Conservation (phyloP, 1,284 basidiomycete species). For the Sphagnurus paluster region DNA sequence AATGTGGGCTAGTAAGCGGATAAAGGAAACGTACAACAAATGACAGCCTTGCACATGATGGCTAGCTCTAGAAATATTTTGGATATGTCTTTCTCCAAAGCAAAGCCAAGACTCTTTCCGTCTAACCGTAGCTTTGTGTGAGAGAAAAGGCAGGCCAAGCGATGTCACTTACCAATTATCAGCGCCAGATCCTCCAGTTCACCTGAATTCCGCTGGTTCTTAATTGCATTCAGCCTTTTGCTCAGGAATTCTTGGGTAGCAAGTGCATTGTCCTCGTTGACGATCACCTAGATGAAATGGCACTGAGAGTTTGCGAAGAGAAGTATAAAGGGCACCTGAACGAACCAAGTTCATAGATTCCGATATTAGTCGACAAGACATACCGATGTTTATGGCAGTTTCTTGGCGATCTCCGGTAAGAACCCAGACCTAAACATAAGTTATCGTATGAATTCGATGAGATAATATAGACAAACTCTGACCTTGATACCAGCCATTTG, state of each 20-base stretch:
- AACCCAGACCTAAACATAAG: conserved; percentile 82
- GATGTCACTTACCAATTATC: conserved; percentile 71
- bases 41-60: conserved; percentile 96
- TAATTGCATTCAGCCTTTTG: conserved; percentile 89
- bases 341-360: conserved; percentile 99
- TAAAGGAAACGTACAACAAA: conserved; percentile 75
- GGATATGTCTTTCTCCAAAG: conserved; percentile 90
- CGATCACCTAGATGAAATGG: conserved; percentile 65
- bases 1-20: background rate
- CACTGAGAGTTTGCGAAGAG: conserved; percentile 3
- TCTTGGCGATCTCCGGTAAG: conserved; percentile 98
- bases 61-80: conserved; percentile 94
- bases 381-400: conserved; percentile 98
- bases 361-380: conserved; percentile 95
- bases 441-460: conserved; percentile 11
- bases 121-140: conserved; percentile 47
- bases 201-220: conserved; percentile 87
- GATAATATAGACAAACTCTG: conserved; percentile 12
- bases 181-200: conserved; percentile 95
- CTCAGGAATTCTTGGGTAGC: conserved; percentile 87
- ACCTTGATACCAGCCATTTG: conserved; percentile 98
- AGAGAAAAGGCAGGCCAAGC: conserved; percentile 3
- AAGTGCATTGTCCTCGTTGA: conserved; percentile 87
- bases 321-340: conserved; percentile 25
- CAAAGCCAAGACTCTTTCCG: conserved; percentile 92